Evolutionary conservation across 2,329 filamentous ascomycete species (phyloP), one percentile per base, ranked within the genome.

Genomic region (Pseudogymnoascus sp.): DNA sequence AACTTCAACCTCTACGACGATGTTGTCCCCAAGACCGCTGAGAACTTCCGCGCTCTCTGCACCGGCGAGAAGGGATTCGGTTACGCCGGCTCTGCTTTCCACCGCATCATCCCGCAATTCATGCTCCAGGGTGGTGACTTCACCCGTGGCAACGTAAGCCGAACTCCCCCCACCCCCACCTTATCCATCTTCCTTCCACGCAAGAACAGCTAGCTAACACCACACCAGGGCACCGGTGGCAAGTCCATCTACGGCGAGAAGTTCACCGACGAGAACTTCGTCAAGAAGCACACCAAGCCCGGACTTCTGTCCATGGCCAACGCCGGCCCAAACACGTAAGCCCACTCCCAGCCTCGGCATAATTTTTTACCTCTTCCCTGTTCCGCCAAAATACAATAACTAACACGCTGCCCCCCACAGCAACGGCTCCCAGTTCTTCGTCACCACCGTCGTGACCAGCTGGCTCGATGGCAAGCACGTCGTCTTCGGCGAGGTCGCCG

Each of bases 291-390:
- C 74, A 90, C 95, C 71, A 89, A 88, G 71, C 92, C 94, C 1
- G 97, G 97, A 80, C 80, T 97, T 68, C 82, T 99, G 66, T 95
- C 90, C 74, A 99, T 99, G 94, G 94, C 94, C 72, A 99, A 99
- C 75, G 93, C 94, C 72, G 92, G 92, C 71, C 89, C 89, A 75
- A 96, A 97, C 88, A 97, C 93, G 85, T 87, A 81, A 77, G 83
- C 69, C 53, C 25, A 61, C 14, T 14, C 50, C 23, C 5, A 11
- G n/a, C 50, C 50, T 38, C n/a, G 5, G 16, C 23, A 60, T 62
- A 35, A 12, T 35, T 35, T 35, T 28, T 28, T 28, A 28, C 28
- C 28, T 28, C 5, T 25, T 25, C 23, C 23, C 23, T 25, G 23
- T 25, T 25, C 23, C 23, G 23, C 5, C 4, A 25, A 25, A 21